phyloP scores from a whole-genome alignment of 768 basidiomycete species.

The Macrolepiota albuminosa region DNA sequence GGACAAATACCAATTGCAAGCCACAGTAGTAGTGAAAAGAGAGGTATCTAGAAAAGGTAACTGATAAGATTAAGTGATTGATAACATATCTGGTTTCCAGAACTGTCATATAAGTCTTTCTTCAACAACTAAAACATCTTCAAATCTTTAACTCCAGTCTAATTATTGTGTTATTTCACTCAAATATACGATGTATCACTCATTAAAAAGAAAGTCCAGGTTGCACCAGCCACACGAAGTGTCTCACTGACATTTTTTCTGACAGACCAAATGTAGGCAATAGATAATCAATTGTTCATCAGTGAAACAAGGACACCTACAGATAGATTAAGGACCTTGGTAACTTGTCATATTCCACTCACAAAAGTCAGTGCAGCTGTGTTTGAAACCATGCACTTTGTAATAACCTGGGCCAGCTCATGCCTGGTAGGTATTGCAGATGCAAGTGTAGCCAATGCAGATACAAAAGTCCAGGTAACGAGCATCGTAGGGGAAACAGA shows the following conservation, averaged over 20 bases:
- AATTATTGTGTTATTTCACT: too few relatives aligned
- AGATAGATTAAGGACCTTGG: slow-evolving; percentile 18
- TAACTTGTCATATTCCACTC: slow-evolving; percentile 10
- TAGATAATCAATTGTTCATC: neutral
- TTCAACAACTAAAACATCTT: too few relatives aligned
- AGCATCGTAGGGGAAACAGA: slow-evolving; percentile 12
- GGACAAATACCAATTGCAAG: too few relatives aligned
- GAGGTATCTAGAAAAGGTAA: too few relatives aligned
- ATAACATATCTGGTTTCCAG: too few relatives aligned
- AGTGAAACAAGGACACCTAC: slow-evolving; percentile 16
- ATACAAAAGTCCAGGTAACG: slow-evolving; percentile 8
- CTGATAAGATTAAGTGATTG: too few relatives aligned
- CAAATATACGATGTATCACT: neutral
- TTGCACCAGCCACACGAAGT: slow-evolving; percentile 19
- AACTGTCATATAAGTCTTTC: too few relatives aligned
- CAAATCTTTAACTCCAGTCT: too few relatives aligned
- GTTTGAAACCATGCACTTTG: slow-evolving; percentile 28
- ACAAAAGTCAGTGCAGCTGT: slow-evolving; percentile 39
- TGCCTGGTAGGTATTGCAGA: slow-evolving; percentile 18
- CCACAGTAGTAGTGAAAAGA: too few relatives aligned
- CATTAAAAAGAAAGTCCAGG: slow-evolving; percentile 14
- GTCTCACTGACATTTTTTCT: slow-evolving; percentile 29
- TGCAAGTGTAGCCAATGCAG: slow-evolving; percentile 13
- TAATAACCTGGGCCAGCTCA: slow-evolving; percentile 27
- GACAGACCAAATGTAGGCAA: neutral